Evolutionary conservation across 768 basidiomycete species (phyloP), one percentile per base, ranked within the genome.

Genomic region (Panaeolus papilionaceus): DNA sequence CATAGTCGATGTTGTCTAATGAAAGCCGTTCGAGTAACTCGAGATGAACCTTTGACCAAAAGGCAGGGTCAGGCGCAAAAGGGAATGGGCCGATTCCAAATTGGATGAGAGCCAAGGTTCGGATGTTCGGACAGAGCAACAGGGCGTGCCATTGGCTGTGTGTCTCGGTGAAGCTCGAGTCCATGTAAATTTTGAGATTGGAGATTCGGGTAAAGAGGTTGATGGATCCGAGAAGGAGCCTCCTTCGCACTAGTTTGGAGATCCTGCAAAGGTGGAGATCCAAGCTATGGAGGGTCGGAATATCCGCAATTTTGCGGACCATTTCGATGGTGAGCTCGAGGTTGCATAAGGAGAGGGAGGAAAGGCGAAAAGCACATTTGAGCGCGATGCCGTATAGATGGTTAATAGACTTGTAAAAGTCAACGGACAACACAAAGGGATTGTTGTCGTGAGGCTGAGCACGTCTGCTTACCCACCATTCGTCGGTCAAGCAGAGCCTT

Each of bases 71-170:
- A 2, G 72, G 69, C 7, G 69, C 44, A 28, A 58, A 58, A 0
- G 69, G 71, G 20, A 72, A 72, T 2, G 69, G 64, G 2, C 64
- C 68, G 11, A 69, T 47, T 4, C 71, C 70, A 39, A 64, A 69
- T 38, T 67, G 66, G 3, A 71, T 65, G 5, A 75, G 63, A 18
- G 72, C 71, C 26, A 77, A 62, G 0, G 74, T 74, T 45, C 73
- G 74, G 28, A 74, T 61, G 33, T 66, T 40, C 5, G 74, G 70
- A 63, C 70, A 77, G 10, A 77, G 66, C 23, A 71, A 64, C 39
- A 74, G 71, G 10, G 66, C 54, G 38, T 71, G 68, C 76, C 75
- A 76, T 44, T 71, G 71, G 42, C 68, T 72, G 23, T 70, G 69
- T 5, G 75, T 75, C 23, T 71, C 74, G 11, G 51, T 49, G 37